These are phyloP conservation scores for Oemleria cerasiformis DNA, from an alignment of 306 rosid species.

Conservation along the genomic window DNA sequence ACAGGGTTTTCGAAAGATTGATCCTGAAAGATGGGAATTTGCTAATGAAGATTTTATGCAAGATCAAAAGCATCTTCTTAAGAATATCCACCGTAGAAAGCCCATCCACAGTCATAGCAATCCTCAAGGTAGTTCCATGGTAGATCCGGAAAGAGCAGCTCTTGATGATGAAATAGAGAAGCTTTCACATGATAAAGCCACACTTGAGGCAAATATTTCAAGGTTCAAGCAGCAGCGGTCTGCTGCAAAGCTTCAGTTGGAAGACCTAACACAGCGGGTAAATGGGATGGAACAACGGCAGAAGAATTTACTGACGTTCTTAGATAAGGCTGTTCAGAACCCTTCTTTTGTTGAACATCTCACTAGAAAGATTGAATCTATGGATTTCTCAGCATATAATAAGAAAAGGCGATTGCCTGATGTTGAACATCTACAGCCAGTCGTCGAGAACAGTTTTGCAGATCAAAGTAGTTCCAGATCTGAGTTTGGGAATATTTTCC, in stretches of 20 bases:
- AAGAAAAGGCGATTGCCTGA: constrained; percentile 91
- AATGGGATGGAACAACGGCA: constrained; percentile 70
- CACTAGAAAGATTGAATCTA: constrained; percentile 63
- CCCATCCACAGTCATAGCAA: constrained; percentile 97
- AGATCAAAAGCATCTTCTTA: constrained; percentile 92
- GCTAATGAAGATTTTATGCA: constrained; percentile 86
- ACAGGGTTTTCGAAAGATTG: constrained; percentile 92
- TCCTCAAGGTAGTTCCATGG: constrained; percentile 64
- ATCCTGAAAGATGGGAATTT: constrained; percentile 95
- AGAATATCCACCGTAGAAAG: constrained; percentile 91
- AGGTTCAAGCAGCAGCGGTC: constrained; percentile 54
- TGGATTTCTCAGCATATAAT: constrained; percentile 72
- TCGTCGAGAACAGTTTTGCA: constrained; percentile 50
- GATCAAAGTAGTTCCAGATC: constrained; percentile 63
- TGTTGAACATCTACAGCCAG: constrained; percentile 44
- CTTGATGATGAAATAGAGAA: constrained; percentile 85
- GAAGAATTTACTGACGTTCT: constrained; percentile 41
- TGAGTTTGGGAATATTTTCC: constrained; percentile 67
- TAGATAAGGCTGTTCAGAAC: constrained; percentile 69
- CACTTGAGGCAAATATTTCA: constrained; percentile 61
- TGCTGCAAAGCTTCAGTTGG: constrained; percentile 57
- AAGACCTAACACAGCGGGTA: constrained; percentile 52
- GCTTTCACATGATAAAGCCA: constrained; percentile 58
- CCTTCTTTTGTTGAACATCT: constrained; percentile 66
- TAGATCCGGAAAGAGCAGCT: constrained; percentile 82